A percentile compares a stretch with the other conserved stretches of the same genome.
Evolutionary conservation across 2,329 filamentous ascomycete species (phyloP).

Genomic region (Monascus ruber): DNA sequence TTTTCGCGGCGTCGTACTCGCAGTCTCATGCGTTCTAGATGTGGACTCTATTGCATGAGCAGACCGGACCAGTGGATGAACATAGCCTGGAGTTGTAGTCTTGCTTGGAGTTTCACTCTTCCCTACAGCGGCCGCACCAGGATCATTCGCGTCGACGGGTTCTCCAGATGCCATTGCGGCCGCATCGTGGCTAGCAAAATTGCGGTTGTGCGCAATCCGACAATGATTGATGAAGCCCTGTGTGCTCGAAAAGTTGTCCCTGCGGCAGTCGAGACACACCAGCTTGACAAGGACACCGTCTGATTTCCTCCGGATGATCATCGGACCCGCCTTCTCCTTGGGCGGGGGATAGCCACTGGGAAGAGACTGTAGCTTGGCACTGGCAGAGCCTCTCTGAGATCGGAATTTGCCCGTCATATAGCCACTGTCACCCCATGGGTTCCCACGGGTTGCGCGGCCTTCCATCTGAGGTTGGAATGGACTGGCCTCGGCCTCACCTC

Average conservation of each 20-base stretch:
- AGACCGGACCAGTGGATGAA: slow-evolving; percentile 51
- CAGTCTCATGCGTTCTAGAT: background rate
- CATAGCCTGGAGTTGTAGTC: slow-evolving; percentile 37
- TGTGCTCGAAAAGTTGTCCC: slow-evolving; percentile 88
- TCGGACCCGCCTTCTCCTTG: slow-evolving; percentile 75
- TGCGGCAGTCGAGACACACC: slow-evolving; percentile 76
- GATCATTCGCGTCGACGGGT: slow-evolving; percentile 60
- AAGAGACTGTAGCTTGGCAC: slow-evolving; percentile 57
- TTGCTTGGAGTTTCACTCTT: slow-evolving; percentile 17
- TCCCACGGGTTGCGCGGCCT: slow-evolving; percentile 70
- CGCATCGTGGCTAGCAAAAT: slow-evolving; percentile 92
- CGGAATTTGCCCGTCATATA: slow-evolving; percentile 44
- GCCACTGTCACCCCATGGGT: slow-evolving; percentile 44
- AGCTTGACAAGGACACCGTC: slow-evolving; percentile 83
- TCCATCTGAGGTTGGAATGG: slow-evolving; percentile 43
- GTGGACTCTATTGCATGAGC: slow-evolving; percentile 32
- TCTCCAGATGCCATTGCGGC: slow-evolving; percentile 81
- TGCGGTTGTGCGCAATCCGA: slow-evolving; percentile 83
- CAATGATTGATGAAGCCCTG: slow-evolving; percentile 99
- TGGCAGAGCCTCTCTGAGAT: slow-evolving; percentile 46
- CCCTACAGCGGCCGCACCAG: slow-evolving; percentile 35
- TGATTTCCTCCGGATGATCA: slow-evolving; percentile 67
- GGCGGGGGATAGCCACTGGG: slow-evolving; percentile 58
- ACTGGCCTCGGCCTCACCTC: slow-evolving; percentile 31
- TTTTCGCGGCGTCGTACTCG: slow-evolving; percentile 11